A percentile compares a stretch with the other conserved stretches of the same genome.
Conservation (phyloP, 176 grass and related monocot species). For the Urochloa ruziziensis region DNA sequence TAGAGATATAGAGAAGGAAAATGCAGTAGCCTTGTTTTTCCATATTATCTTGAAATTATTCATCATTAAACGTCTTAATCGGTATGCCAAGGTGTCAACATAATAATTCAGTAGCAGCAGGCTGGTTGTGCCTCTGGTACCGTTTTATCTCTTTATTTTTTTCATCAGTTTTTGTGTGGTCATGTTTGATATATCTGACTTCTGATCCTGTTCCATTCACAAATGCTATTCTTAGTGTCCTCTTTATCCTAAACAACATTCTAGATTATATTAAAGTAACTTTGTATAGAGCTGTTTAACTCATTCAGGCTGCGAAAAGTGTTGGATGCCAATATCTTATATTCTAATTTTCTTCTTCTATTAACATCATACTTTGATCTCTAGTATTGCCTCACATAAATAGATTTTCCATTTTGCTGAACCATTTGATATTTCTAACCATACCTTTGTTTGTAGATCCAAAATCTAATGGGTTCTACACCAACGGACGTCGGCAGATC, state of each 20-base stretch:
- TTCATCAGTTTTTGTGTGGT: neutral
- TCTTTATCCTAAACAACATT: neutral
- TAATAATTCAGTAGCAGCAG: neutral
- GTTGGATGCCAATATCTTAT: neutral
- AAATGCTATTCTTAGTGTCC: neutral
- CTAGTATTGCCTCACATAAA: neutral
- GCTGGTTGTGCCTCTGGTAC: neutral
- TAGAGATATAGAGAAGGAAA: neutral
- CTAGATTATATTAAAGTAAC: neutral
- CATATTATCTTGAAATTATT: neutral
- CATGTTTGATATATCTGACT: neutral
- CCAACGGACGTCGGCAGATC: constrained; percentile 55
- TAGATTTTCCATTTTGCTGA: neutral
- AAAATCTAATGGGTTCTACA: constrained; percentile 85
- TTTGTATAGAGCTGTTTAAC: neutral
- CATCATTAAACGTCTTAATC: neutral
- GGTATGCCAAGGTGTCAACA: neutral
- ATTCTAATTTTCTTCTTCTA: neutral
- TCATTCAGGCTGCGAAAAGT: neutral
- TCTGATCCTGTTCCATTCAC: neutral
- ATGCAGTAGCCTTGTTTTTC: neutral
- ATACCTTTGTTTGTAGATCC: constrained; percentile 47
- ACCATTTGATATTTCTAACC: neutral
- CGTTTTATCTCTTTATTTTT: neutral
- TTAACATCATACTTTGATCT: neutral